Conservation (phyloP, 2,329 filamentous ascomycete species). For the Aspergillus sp. region DNA sequence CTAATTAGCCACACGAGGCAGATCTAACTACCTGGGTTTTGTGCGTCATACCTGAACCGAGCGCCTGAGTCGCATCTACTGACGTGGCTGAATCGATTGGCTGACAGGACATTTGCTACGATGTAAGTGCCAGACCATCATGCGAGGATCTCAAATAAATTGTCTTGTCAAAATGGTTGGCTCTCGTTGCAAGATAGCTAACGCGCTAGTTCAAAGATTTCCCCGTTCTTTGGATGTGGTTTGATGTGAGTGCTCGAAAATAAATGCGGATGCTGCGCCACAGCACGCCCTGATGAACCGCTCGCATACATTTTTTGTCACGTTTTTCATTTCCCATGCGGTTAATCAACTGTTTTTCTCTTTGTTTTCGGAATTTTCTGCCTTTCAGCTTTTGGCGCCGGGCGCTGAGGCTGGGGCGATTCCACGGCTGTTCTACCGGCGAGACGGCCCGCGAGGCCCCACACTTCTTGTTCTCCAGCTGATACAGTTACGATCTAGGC, state of each 20-base stretch:
- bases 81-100: conserved; percentile 45
- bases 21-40: conserved; percentile 59
- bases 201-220: conserved; percentile 41
- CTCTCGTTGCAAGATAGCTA: conserved; percentile 36
- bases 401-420: neutral
- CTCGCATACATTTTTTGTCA: conserved; percentile 36
- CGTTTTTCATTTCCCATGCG: conserved; percentile 27
- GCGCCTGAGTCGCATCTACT: conserved; percentile 23
- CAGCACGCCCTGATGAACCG: conserved; percentile 15
- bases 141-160: conserved; percentile 30
- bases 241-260: conserved; percentile 36
- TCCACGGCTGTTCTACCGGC: neutral
- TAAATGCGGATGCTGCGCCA: conserved; percentile 24
- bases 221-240: conserved; percentile 40
- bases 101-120: conserved; percentile 37
- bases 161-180: conserved; percentile 38
- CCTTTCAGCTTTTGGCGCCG: neutral
- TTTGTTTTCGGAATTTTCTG: neutral
- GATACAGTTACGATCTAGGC: conserved; percentile 34
- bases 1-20: conserved; percentile 29
- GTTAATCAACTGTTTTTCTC: neutral
- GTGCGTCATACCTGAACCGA: conserved; percentile 44
- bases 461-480: conserved; percentile 8
- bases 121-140: conserved; percentile 35
- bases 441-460: conserved; percentile 18